Evolutionary conservation across 1,139 yeast genomes (phyloP), one percentile per base, ranked within the genome.

Genomic region (Saccharomyces hybrid): DNA sequence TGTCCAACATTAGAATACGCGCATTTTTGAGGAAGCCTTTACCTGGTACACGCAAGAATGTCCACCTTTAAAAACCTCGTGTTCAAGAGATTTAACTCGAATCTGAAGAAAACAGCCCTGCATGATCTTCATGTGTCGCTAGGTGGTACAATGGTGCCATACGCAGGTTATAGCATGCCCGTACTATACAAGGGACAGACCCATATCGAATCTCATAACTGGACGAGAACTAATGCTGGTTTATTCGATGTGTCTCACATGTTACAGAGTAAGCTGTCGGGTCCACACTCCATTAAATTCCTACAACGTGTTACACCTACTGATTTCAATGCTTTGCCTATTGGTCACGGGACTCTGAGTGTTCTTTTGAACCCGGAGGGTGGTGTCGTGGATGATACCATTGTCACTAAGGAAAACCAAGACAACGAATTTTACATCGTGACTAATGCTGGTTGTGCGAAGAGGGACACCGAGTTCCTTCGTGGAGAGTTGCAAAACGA

Each of bases 401-500:
- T 93, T 61, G 84, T 93, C 65, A 88, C 96, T 58, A 90, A 87
- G 70, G 93, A 86, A 61, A 82, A 81, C 25, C 84, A 77, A 2
- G 86, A 86, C n/a, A 80, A 85, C 59, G 80, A 81, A 38, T 91
- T 79, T 70, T 90, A 90, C 70, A 82, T 93, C 68, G 99, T 93
- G n/a, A 91, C 98, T 52, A 93, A 93, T 70, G 99, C 99, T 5
- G 98, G 97, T 5, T 88, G 98, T 66, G 79, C 96, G 58, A 93
- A 81, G 3, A 85, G 87, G 68, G 98, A 91, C 68, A 70, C 82
- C 47, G 73, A 73, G 16, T 91, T 88, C 66, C 75, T 93, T 63
- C 73, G 76, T 50, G 66, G 72, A 4, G 73, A 72, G 1, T 80
- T 76, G 28, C 61, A 68, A 64, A 53, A 57, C 64, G 69, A 71